These are phyloP conservation scores for Acanthochlamys bracteata DNA, from an alignment of 106 monocot genomes.

Conservation along the genomic window DNA sequence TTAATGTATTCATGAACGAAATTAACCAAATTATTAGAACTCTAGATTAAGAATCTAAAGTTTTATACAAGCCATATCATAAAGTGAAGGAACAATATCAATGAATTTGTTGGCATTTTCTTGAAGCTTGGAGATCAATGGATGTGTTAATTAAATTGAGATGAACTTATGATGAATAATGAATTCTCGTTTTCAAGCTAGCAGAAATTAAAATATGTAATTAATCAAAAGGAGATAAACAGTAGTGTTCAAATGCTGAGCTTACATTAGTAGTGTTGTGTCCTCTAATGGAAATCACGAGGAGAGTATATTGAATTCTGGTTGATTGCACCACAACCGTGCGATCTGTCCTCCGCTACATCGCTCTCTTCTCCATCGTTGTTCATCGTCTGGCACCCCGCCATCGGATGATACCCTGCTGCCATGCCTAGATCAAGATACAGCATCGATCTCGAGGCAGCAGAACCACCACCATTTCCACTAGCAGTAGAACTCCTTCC, in stretches of 20 bases:
- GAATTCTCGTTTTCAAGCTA: too few species aligned
- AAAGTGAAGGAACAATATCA: too few species aligned
- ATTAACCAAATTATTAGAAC: too few species aligned
- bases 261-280: neutral
- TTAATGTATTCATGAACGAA: too few species aligned
- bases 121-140: too few species aligned
- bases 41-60: too few species aligned
- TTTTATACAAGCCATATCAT: too few species aligned
- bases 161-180: too few species aligned
- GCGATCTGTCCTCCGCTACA: conserved; percentile 18
- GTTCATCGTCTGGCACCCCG: conserved; percentile 32
- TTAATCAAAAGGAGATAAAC: too few species aligned
- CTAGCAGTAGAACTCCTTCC: conserved; percentile 9
- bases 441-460: conserved; percentile 66
- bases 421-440: conserved; percentile 82
- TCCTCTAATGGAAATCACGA: conserved; percentile 46
- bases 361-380: conserved; percentile 33
- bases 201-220: too few species aligned
- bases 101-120: too few species aligned
- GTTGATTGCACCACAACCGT: conserved; percentile 28
- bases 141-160: too few species aligned
- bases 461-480: conserved; percentile 17
- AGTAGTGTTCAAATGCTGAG: neutral
- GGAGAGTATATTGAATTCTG: conserved; percentile 42
- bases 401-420: conserved; percentile 22